A percentile compares a stretch with the other conserved stretches of the same genome.
Evolutionary conservation across 2,329 filamentous ascomycete species (phyloP).

Genomic region (Chaetomium strumarium): DNA sequence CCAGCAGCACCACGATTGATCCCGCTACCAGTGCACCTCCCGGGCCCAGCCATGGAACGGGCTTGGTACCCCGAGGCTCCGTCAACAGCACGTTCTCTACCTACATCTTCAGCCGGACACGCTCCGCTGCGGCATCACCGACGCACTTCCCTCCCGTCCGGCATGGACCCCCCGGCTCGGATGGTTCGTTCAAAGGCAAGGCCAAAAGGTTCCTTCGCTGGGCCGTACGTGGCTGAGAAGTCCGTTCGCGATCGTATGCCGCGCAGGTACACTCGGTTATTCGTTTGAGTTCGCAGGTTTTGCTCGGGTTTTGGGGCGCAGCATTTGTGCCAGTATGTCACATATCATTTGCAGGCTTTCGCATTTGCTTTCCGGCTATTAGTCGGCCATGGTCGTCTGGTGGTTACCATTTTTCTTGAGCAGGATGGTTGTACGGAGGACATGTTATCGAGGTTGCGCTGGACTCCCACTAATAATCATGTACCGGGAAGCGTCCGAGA

Average conservation of each 20-base stretch:
- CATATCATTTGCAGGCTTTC: constrained; percentile 17
- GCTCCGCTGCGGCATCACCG: background rate
- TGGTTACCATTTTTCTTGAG: constrained; percentile 12
- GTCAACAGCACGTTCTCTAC: background rate
- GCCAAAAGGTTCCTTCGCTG: constrained; percentile 18
- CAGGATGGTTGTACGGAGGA: constrained; percentile 11
- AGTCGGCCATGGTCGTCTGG: background rate
- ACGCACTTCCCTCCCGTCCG: constrained; percentile 4
- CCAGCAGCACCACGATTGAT: background rate
- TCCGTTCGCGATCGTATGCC: background rate
- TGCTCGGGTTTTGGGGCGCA: constrained; percentile 11
- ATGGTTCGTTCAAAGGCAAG: background rate
- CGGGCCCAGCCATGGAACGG: background rate
- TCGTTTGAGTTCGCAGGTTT: constrained; percentile 2
- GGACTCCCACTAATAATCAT: constrained; percentile 16
- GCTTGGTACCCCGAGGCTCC: background rate
- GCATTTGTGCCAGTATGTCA: constrained; percentile 15
- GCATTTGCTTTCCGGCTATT: constrained; percentile 12
- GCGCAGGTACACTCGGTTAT: background rate
- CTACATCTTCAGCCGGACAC: background rate
- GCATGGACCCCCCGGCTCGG: constrained; percentile 21
- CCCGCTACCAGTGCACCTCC: background rate
- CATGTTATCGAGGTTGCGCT: constrained; percentile 3
- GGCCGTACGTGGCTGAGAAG: constrained; percentile 12
- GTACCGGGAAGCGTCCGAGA: constrained; percentile 9